Base-by-base conservation (phyloP, 768 basidiomycete species). In the Mycena galericulata region DNA sequence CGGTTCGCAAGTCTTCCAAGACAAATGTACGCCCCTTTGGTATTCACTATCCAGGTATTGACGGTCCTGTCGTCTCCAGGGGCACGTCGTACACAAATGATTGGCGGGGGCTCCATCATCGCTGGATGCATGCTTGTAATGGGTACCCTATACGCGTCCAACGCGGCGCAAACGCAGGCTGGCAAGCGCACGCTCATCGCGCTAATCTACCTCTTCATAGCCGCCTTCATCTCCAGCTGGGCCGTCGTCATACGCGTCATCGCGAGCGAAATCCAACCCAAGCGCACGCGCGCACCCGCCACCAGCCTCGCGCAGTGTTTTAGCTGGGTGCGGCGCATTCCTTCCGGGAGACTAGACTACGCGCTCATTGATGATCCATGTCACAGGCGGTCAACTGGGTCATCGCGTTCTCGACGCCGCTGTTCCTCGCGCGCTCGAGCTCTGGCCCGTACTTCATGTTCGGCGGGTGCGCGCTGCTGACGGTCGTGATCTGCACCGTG, bases 381-480 rank as follows among this genome's bases (percentile, higher is more conserved):
- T 69, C 45, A 49, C 57, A 81, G 79, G 73, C 73, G 36, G 75
- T 85, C 24, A 85, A 85, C 75, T 85, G 81, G 69, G 57, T 76
- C 34, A 81, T 86, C 64, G 83, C 85, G 12, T 77, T 84, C 71
- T 79, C 84, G 26, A 83, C 85, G 17, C 84, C 86, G 20, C 73
- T 84, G 36, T 87, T 86, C 77, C 80, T 87, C 53, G 74, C 77
- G 4, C 73, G 77, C 49, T 85, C 83, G 9, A 78, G 80, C 9
- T 86, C 81, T 2, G 85, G 83, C 2, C 83, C 84, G 1, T 86
- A 85, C 70, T 86, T 86, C 75, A 72, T 85, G 49, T 86, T 85
- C 59, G 81, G 82, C 29, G 69, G 70, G n/a, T 81, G 77, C 50
- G 73, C 79, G 20, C 76, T 79, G 45, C 64, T 85, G 46, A 78